Evolutionary conservation across 2,329 filamentous ascomycete species (phyloP), one percentile per base, ranked within the genome.

Genomic region (Zalaria obscura): DNA sequence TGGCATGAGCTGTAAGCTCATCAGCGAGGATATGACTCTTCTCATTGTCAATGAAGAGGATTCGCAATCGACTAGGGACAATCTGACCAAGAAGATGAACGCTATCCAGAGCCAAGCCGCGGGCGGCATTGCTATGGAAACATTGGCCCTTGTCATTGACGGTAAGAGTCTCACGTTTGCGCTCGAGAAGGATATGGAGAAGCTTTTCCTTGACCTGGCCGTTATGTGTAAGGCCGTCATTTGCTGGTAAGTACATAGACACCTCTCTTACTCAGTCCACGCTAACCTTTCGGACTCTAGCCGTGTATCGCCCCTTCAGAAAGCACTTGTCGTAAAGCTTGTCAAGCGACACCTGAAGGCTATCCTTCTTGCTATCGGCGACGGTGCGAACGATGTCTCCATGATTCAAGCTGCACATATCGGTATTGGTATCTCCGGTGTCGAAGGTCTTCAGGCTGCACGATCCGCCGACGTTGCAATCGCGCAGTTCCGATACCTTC

Each of bases 321-420:
- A 98, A 64, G 93, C 91, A 10, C 70, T 98, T 47, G 91, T 98
- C 25, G 91, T 98, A 51, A 98, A 98, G 68, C 76, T 96, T 50
- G 91, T 98, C 56, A 98, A 96, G 65, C 85, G 87, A 51, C 85
- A 94, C 59, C 76, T 91, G 50, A 84, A 95, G 58, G 78, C 86
- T 8, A 87, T 98, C 51, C 77, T 95, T 40, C 76, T 98, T 39
- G 91, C 91, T 40, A 95, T 98, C 59, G 91, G 91, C 51, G 91
- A 98, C 55, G 91, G 91, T 49, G 91, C 91, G 37, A 98, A 98
- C 64, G 91, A 98, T 56, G 91, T 98, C n/a, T 95, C 89, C 11
- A 98, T 98, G 91, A 98, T 98, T 42, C 91, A 98, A 67, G 91
- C 91, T 7, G 91, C 91, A 8, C 91, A 98, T 59, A 93, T 98